Percentiles rank a stretch among this genome's conserved stretches.
Conservation (phyloP, 768 basidiomycete genomes). For the Agaricus subrufescens region DNA sequence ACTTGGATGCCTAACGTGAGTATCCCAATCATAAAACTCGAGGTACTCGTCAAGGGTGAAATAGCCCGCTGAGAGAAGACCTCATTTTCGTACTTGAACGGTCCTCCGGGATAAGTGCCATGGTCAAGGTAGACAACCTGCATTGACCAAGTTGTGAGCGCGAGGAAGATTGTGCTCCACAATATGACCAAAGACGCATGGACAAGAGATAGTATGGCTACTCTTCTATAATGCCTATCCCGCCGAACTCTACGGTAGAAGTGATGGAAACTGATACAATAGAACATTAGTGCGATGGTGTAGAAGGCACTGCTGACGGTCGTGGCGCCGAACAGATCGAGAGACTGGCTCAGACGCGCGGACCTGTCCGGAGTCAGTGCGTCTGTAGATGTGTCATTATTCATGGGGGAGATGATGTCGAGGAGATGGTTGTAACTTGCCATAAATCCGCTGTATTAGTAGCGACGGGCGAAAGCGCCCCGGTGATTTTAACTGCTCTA, state of each 20-base stretch:
- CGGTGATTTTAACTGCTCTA: no score
- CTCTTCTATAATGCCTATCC: neutral
- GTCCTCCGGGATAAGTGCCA: neutral
- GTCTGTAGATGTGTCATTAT: neutral
- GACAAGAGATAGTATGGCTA: neutral
- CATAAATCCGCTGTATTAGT: no score
- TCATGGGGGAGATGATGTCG: neutral
- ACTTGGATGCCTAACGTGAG: constrained; percentile 1
- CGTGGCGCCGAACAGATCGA: neutral
- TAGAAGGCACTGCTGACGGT: neutral
- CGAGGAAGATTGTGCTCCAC: neutral
- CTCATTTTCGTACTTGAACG: neutral
- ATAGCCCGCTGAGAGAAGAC: neutral
- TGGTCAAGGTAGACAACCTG: neutral
- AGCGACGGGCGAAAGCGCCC: no score
- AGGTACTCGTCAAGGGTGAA: neutral
- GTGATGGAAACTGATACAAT: neutral
- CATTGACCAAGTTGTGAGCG: neutral
- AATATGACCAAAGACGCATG: neutral
- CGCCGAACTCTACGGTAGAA: neutral
- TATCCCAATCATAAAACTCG: neutral
- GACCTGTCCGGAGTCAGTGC: neutral
- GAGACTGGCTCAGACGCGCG: neutral
- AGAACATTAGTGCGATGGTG: neutral
- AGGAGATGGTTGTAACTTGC: neutral